Percentiles rank a stretch among this genome's conserved stretches.
Evolutionary conservation across 2,329 filamentous ascomycete genomes (phyloP).

Genomic region (Aureobasidium sp.): DNA sequence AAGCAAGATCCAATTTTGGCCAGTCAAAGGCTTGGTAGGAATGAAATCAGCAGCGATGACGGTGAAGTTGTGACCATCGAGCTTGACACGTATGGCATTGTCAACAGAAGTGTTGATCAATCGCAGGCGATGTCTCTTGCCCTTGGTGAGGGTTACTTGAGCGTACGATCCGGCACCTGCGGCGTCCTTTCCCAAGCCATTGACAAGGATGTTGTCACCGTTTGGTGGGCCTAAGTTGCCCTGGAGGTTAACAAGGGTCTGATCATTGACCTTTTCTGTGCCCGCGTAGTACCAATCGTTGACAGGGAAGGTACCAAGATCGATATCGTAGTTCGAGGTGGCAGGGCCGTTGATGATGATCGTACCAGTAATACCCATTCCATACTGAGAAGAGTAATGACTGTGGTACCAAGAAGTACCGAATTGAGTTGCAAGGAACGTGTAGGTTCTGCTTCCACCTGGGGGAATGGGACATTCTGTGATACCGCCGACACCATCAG

Average conservation of each 20-base stretch:
- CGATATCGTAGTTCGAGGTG: conserved; percentile 34
- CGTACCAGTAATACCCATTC: conserved; percentile 36
- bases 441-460: conserved; percentile 47
- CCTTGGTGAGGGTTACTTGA: conserved; percentile 23
- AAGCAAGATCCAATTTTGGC: conserved; percentile 30
- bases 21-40: conserved; percentile 23
- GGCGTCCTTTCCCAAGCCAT: conserved; percentile 35
- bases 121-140: conserved; percentile 38
- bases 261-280: conserved; percentile 22
- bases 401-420: conserved; percentile 40
- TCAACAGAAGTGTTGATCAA: conserved; percentile 42
- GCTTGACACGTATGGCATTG: conserved; percentile 36
- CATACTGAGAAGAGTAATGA: conserved; percentile 38
- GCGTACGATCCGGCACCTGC: conserved; percentile 23
- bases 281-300: conserved; percentile 28
- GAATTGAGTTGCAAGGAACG: conserved; percentile 44
- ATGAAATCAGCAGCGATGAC: conserved; percentile 34
- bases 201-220: conserved; percentile 39
- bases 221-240: conserved; percentile 25
- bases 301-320: conserved; percentile 26
- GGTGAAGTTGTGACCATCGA: conserved; percentile 29
- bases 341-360: conserved; percentile 39
- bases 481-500: conserved; percentile 49
- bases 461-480: conserved; percentile 44
- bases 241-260: conserved; percentile 28